Percentiles rank a stretch among this genome's conserved stretches.
These are phyloP conservation scores for Coelastrella sp. DNA, from an alignment of 139 green algal genomes.

Conservation along the genomic window DNA sequence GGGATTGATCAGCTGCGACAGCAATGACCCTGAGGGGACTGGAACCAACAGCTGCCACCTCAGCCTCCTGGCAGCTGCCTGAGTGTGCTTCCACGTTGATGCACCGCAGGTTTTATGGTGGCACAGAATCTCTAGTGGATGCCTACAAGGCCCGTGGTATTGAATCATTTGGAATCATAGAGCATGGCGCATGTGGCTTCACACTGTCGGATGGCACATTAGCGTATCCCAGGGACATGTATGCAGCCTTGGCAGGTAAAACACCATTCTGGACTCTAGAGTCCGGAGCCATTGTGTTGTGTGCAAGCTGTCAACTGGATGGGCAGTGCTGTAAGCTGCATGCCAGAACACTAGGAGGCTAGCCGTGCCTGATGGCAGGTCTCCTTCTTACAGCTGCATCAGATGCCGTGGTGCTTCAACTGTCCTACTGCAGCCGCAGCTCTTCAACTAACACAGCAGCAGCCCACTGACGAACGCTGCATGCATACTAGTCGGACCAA, in stretches of 20 bases:
- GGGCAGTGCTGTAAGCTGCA: not conserved
- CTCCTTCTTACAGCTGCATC: not conserved
- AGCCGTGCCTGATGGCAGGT: not conserved
- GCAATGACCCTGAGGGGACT: no score
- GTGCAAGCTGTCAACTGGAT: not conserved
- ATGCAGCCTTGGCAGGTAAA: conserved; percentile 18
- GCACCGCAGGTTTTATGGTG: conserved; percentile 29
- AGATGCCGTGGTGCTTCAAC: not conserved
- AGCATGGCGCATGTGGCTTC: conserved; percentile 43
- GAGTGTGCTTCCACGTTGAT: no score
- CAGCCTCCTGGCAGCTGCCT: no score
- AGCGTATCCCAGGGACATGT: conserved; percentile 9
- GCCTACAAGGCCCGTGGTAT: conserved; percentile 20
- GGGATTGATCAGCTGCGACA: no score
- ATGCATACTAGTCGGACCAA: no score
- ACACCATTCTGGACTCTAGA: not conserved
- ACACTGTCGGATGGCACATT: conserved; percentile 26
- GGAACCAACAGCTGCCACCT: no score
- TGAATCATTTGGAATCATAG: conserved; percentile 40
- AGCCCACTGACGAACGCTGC: no score
- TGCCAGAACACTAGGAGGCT: not conserved
- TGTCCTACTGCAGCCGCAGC: no score
- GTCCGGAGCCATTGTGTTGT: not conserved
- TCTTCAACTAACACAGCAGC: no score
- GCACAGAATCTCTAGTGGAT: not conserved